These are phyloP conservation scores for Moesziomyces aphidis DNA, from an alignment of 1,284 basidiomycete species.

Conservation along the genomic window DNA sequence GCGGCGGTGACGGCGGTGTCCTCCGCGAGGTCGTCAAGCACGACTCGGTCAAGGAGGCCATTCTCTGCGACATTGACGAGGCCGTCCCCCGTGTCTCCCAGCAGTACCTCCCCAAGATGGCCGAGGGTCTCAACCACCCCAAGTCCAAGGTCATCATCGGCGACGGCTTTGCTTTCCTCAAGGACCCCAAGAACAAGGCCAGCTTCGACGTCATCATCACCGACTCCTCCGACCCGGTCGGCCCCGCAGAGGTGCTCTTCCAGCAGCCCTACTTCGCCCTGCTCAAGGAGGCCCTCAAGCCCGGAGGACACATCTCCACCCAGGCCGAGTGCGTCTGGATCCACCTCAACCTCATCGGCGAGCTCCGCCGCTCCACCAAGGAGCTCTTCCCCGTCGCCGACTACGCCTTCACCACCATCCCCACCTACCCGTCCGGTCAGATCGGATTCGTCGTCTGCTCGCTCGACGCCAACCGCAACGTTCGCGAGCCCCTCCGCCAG, in stretches of 20 bases:
- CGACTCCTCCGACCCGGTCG: conserved; percentile 97
- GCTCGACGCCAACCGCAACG: conserved; percentile 72
- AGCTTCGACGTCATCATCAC: conserved; percentile 95
- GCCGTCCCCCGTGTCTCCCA: conserved; percentile 96
- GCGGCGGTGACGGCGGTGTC: conserved; percentile 81
- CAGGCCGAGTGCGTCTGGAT: conserved; percentile 98
- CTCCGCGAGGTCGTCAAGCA: conserved; percentile 98
- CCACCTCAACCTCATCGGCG: conserved; percentile 87
- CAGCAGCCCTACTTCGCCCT: conserved; percentile 97
- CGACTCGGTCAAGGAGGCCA: conserved; percentile 87
- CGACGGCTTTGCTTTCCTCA: conserved; percentile 97
- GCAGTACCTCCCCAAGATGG: conserved; percentile 93
- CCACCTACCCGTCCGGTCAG: conserved; percentile 96
- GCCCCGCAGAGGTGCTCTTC: conserved; percentile 93
- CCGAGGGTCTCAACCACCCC: conserved; percentile 82
- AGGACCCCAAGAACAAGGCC: conserved; percentile 80
- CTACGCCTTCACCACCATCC: conserved; percentile 96
- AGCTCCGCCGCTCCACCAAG: conserved; percentile 80
- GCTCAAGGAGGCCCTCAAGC: conserved; percentile 86
- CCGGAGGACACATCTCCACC: conserved; percentile 93
- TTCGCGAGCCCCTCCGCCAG: conserved; percentile 72
- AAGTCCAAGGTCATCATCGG: conserved; percentile 91
- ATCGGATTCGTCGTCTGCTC: conserved; percentile 95
- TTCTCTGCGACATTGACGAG: conserved; percentile 98
- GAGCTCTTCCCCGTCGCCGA: conserved; percentile 85